Conservation (phyloP, 352 stramenopile species). For the Aphanomyces astaci region DNA sequence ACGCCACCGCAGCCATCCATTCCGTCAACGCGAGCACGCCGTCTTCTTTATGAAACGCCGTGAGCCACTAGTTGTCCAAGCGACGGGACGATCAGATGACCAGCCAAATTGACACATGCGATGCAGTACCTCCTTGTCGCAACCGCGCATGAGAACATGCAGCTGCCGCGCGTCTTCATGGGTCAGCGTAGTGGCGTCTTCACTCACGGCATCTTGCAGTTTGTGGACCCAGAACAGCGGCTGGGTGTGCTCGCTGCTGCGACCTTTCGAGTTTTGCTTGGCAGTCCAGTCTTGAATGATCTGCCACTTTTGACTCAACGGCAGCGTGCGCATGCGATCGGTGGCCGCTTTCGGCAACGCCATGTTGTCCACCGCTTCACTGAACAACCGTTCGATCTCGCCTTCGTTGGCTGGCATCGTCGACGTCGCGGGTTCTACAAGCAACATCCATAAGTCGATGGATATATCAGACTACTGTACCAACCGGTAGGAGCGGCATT, state of each 20-base stretch:
- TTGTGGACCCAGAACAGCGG: slow-evolving; percentile 11
- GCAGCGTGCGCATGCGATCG: slow-evolving; percentile 12
- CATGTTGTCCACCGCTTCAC: neutral
- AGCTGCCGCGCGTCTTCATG: slow-evolving; percentile 8
- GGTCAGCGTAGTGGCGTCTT: neutral
- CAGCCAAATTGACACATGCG: too few relatives aligned
- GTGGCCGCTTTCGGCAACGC: slow-evolving; percentile 10
- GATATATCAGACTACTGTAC: neutral
- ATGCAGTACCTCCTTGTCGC: slow-evolving; percentile 13
- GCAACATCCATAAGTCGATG: neutral
- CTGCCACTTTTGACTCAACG: slow-evolving; percentile 15
- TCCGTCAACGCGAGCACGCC: neutral
- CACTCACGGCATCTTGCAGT: neutral
- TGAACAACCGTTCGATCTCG: slow-evolving; percentile 14
- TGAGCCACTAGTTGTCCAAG: slow-evolving; percentile 11
- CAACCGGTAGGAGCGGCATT: neutral
- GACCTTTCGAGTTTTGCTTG: slow-evolving; percentile 2
- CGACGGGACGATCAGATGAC: neutral
- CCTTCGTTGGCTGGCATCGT: neutral
- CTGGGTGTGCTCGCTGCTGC: neutral
- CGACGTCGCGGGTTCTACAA: neutral
- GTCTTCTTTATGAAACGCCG: slow-evolving; percentile 7
- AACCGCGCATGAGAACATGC: slow-evolving; percentile 18
- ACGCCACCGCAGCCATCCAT: slow-evolving; percentile 3
- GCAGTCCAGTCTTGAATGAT: slow-evolving; percentile 14